Conservation (phyloP, 1,284 basidiomycete genomes). For the Apiotrichum gamsii region DNA sequence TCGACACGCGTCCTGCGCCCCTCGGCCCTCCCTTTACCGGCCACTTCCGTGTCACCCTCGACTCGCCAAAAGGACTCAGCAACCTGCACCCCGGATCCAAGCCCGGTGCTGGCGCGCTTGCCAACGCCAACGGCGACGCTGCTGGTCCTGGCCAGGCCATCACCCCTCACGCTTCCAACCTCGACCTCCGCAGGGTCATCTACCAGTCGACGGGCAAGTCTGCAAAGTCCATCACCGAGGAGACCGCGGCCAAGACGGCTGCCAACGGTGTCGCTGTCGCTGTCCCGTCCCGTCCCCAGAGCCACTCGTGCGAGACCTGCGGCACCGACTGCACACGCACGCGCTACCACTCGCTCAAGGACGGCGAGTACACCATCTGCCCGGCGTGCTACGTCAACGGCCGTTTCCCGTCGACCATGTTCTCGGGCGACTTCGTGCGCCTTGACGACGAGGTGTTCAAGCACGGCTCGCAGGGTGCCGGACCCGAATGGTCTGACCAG, state of each 20-base stretch:
- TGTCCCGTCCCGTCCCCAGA: constrained; percentile 44
- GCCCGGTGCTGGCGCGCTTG: constrained; percentile 46
- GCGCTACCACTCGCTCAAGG: constrained; percentile 89
- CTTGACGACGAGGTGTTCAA: constrained; percentile 59
- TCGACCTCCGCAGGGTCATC: constrained; percentile 78
- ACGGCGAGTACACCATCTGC: constrained; percentile 84
- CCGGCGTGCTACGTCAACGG: constrained; percentile 90
- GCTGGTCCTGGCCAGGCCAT: constrained; percentile 52
- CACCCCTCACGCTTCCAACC: constrained; percentile 58
- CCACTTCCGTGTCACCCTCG: constrained; percentile 94
- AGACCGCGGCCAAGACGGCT: constrained; percentile 60
- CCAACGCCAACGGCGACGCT: constrained; percentile 3
- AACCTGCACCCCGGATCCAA: constrained; percentile 79
- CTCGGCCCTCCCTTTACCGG: constrained; percentile 97
- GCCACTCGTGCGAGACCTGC: constrained; percentile 86
- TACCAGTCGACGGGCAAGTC: constrained; percentile 75
- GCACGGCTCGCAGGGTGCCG: constrained; percentile 49
- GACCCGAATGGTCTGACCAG: constrained; percentile 81
- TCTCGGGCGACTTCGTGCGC: constrained; percentile 95
- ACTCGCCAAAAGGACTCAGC: constrained; percentile 91
- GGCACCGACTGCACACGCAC: constrained; percentile 83
- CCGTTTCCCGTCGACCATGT: constrained; percentile 92
- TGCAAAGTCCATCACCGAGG: constrained; percentile 57
- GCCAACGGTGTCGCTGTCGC: constrained; percentile 51
- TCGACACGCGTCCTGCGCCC: constrained; percentile 87